Conservation (phyloP, 306 rosid genomes). For the Quillaja saponaria region DNA sequence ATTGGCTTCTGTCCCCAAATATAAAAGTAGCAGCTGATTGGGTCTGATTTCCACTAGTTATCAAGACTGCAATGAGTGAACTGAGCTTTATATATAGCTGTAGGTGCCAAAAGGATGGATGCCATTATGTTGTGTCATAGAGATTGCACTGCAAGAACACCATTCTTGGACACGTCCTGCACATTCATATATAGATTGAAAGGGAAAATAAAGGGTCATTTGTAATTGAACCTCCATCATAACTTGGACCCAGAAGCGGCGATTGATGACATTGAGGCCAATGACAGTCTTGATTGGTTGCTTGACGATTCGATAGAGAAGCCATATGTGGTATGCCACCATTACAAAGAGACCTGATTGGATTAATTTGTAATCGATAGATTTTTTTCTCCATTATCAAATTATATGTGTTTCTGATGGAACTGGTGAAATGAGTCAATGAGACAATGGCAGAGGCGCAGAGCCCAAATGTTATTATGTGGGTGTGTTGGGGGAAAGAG, state of each 20-base stretch:
- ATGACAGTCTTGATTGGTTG: slow-evolving; percentile 71
- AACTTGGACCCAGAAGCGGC: slow-evolving; percentile 82
- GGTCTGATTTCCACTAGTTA: slow-evolving; percentile 38
- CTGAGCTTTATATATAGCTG: slow-evolving; percentile 84
- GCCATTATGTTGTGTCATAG: slow-evolving; percentile 90
- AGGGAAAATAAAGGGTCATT: background rate
- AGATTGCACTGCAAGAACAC: slow-evolving; percentile 85
- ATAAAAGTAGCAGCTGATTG: slow-evolving; percentile 22
- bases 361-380: slow-evolving; percentile 53
- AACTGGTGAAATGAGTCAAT: background rate
- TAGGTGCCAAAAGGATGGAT: slow-evolving; percentile 84
- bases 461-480: slow-evolving; percentile 18
- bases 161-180: slow-evolving; percentile 67
- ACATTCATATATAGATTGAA: too few species aligned
- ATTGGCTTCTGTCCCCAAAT: slow-evolving; percentile 48
- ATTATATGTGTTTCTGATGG: background rate
- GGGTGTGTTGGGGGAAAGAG: slow-evolving; percentile 26
- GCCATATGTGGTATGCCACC: slow-evolving; percentile 75
- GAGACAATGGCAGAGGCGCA: background rate
- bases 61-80: slow-evolving; percentile 72
- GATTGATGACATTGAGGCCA: slow-evolving; percentile 82
- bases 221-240: slow-evolving; percentile 79
- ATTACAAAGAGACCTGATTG: slow-evolving; percentile 61
- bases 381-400: slow-evolving; percentile 52
- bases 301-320: slow-evolving; percentile 46